Evolutionary conservation across 1,139 yeast species (phyloP), one percentile per base, ranked within the genome.

Genomic region (Arxiozyma bovina): DNA sequence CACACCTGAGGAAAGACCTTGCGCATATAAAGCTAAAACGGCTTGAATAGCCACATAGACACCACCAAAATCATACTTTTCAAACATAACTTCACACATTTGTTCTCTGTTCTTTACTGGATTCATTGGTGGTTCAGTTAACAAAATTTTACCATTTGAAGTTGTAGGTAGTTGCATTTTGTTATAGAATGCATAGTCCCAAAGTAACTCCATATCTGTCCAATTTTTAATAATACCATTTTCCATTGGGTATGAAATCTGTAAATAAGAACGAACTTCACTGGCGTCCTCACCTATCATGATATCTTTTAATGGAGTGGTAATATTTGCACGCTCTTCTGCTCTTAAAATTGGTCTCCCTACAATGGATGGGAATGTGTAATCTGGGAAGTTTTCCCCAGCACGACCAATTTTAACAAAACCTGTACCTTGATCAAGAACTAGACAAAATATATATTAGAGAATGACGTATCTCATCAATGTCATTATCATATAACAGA

Each of bases 381-480:
- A 85, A 73, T 93, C 99, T 27, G 99, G 99, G 77, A 91, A 91
- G 73, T 93, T 94, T 64, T 93, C 87, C 30, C 98, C 98, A 42
- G 95, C 97, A 66, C 96, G 82, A 57, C 99, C 99, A 64, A 93
- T 89, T 72, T 86, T 86, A 48, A 86, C 93, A 69, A 93, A 93
- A 59, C 99, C 99, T 50, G 99, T 93, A 75, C 99, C 99, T 76
- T 94, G 99, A 74, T 93, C 99, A 65, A 94, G 90, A 64, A 93
- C 98, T 82, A 53, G 12, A 45, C 44, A 27, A 45, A 30, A 34
- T 25, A 48, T 40, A 48, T 34, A 30, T 11, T 4, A 21, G 45
- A 34, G 8, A 43, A 34, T 8, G 20, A 30, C 4, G 1, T 22
- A 27, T 17, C 8, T 41, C 15, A 46, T 15, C 21, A 46, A 21